These are phyloP conservation scores for Fusarium tupiense DNA, from an alignment of 2,329 filamentous ascomycete species.

Conservation along the genomic window DNA sequence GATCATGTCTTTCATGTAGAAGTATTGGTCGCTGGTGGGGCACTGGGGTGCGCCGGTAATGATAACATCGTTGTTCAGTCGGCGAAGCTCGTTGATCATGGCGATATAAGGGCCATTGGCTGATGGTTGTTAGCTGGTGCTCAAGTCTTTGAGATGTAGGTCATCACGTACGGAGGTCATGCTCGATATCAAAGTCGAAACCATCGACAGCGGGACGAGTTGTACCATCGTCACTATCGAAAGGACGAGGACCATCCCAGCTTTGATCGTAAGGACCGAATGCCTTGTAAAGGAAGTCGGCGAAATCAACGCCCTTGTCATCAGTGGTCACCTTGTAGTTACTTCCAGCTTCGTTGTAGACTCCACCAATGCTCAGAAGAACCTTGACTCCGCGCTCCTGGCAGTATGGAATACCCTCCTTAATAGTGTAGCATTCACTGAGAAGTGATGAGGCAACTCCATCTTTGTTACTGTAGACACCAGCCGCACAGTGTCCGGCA, in stretches of 20 bases:
- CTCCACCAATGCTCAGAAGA: conserved; percentile 54
- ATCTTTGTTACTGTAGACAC: conserved; percentile 36
- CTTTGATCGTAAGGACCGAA: conserved; percentile 50
- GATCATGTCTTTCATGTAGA: conserved; percentile 52
- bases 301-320: conserved; percentile 49
- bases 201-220: conserved; percentile 49
- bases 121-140: conserved; percentile 10
- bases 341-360: conserved; percentile 34
- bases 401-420: conserved; percentile 54
- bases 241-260: conserved; percentile 51
- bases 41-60: conserved; percentile 60
- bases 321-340: conserved; percentile 49
- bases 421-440: conserved; percentile 49
- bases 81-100: conserved; percentile 51
- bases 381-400: conserved; percentile 55
- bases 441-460: conserved; percentile 46
- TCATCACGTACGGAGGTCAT: conserved; percentile 43
- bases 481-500: conserved; percentile 50
- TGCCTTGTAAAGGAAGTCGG: conserved; percentile 50
- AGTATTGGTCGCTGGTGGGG: conserved; percentile 42
- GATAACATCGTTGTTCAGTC: conserved; percentile 45
- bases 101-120: conserved; percentile 51
- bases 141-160: not conserved
- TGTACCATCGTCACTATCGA: conserved; percentile 46
- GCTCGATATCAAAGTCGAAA: conserved; percentile 56